Evolutionary conservation across 108 stramenopile species (phyloP).

Genomic region (Epithemia pelagica): DNA sequence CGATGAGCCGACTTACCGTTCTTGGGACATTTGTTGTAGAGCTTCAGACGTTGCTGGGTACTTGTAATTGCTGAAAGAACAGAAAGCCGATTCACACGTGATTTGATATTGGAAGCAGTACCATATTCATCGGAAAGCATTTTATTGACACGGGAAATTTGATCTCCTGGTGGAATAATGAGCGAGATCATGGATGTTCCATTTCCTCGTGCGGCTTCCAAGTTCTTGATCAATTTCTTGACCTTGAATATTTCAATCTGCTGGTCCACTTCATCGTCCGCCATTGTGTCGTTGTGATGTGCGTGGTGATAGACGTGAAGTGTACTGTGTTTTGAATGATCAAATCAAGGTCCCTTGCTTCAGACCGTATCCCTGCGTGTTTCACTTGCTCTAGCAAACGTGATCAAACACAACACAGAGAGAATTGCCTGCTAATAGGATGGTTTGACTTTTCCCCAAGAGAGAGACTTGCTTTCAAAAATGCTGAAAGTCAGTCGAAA

Average conservation of each 20-base stretch:
- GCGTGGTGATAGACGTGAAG: no score
- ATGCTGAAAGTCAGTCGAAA: no score
- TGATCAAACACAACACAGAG: no score
- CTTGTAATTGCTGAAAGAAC: constrained; percentile 98
- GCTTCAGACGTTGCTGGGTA: constrained; percentile 97
- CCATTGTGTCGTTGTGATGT: no score
- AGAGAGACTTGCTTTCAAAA: no score
- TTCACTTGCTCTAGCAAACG: no score
- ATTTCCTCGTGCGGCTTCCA: constrained; percentile 89
- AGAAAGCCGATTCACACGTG: constrained; percentile 93
- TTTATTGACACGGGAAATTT: constrained; percentile 91
- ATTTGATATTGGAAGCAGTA: constrained; percentile 98
- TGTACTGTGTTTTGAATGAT: no score
- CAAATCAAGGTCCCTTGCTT: no score
- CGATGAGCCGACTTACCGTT: constrained; percentile 64
- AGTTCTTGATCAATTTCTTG: constrained; percentile 98
- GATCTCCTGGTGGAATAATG: constrained; percentile 96
- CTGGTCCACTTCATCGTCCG: constrained; percentile 43
- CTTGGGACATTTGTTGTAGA: constrained; percentile 91
- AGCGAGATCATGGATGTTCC: constrained; percentile 99
- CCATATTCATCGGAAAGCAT: constrained; percentile 99
- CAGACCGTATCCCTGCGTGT: no score
- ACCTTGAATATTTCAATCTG: constrained; percentile 99
- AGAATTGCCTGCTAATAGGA: no score
- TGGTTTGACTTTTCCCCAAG: no score